phyloP scores from a whole-genome alignment of 495 filamentous ascomycete genomes.

The Aspergillus kassunensis region DNA sequence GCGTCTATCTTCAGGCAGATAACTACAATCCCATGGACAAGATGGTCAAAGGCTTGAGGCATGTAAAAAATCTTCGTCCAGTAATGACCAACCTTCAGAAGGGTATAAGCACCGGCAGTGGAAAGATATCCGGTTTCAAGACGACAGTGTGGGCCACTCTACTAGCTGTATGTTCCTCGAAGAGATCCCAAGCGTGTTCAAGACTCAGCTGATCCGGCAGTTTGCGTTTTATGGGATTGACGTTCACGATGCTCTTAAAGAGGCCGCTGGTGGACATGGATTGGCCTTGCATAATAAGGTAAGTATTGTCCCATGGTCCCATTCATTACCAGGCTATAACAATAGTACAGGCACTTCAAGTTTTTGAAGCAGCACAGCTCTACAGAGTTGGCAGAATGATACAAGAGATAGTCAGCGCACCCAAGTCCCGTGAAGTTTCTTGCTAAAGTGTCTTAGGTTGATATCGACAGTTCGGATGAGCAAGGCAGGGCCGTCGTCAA shows the following conservation, averaged over 20 bases:
- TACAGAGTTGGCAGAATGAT: conserved; percentile 66
- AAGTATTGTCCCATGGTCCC: conserved; percentile 4
- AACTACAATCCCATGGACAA: conserved; percentile 55
- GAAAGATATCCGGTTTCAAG: conserved; percentile 54
- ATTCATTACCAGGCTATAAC: conserved; percentile 9
- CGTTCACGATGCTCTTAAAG: conserved; percentile 60
- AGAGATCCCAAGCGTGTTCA: not conserved
- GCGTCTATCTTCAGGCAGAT: conserved; percentile 63
- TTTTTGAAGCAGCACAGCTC: conserved; percentile 51
- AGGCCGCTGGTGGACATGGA: conserved; percentile 53
- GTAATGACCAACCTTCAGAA: conserved; percentile 69
- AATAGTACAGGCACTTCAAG: conserved; percentile 28
- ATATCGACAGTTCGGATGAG: conserved; percentile 75
- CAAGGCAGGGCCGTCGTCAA: conserved; percentile 71
- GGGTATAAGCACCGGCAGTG: conserved; percentile 63
- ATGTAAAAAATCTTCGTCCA: conserved; percentile 74
- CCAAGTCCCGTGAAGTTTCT: not conserved
- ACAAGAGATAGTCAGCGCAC: conserved; percentile 50
- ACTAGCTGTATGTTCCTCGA: conserved; percentile 37
- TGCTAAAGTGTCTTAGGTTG: conserved; percentile 49
- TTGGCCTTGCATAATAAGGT: conserved; percentile 60
- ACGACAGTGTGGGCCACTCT: conserved; percentile 70
- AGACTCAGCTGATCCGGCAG: conserved; percentile 31
- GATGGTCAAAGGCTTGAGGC: conserved; percentile 61
- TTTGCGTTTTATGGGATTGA: conserved; percentile 66